Percentiles rank a stretch among this genome's conserved stretches.
Evolutionary conservation across 2,329 filamentous ascomycete species (phyloP).

Genomic region (Cercospora zeina): DNA sequence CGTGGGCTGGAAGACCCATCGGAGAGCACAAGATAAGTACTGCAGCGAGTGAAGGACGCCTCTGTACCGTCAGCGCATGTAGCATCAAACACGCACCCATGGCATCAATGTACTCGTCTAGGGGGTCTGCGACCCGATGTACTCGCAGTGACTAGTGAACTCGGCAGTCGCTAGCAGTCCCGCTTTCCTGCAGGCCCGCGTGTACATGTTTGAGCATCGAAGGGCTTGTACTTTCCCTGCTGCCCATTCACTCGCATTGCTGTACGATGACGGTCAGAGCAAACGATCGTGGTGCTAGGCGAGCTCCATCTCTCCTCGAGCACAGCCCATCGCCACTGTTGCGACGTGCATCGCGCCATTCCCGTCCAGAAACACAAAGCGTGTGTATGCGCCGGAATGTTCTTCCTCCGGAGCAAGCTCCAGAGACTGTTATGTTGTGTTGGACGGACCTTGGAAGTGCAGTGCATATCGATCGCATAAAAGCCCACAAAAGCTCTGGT

Average conservation of each 20-base stretch:
- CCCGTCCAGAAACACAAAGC: background rate
- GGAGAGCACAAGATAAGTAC: background rate
- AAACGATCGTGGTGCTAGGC: background rate
- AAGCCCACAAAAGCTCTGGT: conserved; percentile 11
- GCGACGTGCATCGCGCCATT: background rate
- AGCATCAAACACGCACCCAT: conserved; percentile 5
- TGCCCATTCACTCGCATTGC: background rate
- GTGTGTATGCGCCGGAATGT: background rate
- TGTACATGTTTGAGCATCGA: conserved; percentile 1
- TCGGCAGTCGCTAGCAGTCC: conserved; percentile 5
- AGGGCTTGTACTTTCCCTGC: background rate
- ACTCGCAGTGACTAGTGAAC: background rate
- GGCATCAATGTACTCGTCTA: conserved; percentile 6
- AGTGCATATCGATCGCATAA: background rate
- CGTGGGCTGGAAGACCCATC: background rate
- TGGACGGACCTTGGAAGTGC: no score
- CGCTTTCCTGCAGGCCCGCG: conserved; percentile 12
- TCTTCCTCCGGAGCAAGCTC: conserved; percentile 1
- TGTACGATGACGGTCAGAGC: background rate
- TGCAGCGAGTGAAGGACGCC: background rate
- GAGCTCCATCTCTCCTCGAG: background rate
- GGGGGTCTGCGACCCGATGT: background rate
- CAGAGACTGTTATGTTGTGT: background rate
- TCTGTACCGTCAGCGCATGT: background rate
- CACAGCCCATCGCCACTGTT: background rate